Percentiles rank a stretch among this genome's conserved stretches.
Evolutionary conservation across 306 rosid genomes (phyloP).

Genomic region (Hippophae rhamnoides): DNA sequence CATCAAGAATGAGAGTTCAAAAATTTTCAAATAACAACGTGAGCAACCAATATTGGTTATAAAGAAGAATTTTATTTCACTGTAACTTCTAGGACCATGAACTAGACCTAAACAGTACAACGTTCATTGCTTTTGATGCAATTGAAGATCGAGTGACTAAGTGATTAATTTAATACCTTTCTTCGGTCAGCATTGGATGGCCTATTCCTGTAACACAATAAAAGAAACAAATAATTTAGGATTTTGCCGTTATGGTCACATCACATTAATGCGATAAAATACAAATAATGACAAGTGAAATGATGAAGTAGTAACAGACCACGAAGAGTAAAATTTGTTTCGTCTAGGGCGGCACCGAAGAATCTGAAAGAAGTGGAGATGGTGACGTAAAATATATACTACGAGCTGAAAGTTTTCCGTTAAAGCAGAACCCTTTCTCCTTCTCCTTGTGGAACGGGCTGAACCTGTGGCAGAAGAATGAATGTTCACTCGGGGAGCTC

Average conservation of each 20-base stretch:
- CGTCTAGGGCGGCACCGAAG: conserved; percentile 38
- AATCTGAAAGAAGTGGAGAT: too few relatives aligned
- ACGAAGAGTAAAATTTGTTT: not conserved
- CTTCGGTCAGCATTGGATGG: conserved; percentile 32
- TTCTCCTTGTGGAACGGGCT: too few relatives aligned
- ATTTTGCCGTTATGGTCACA: not conserved
- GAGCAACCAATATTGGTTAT: too few relatives aligned
- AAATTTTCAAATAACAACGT: too few relatives aligned
- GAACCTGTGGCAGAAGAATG: too few relatives aligned
- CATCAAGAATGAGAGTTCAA: too few relatives aligned
- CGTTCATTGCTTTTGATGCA: not conserved
- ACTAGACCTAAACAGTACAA: not conserved
- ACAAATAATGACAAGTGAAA: not conserved
- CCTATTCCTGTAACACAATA: conserved; percentile 58
- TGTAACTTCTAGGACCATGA: not conserved
- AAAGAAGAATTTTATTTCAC: not conserved
- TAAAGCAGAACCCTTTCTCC: too few relatives aligned
- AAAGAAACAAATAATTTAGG: conserved; percentile 14
- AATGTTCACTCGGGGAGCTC: too few relatives aligned
- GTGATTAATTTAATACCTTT: conserved; percentile 40
- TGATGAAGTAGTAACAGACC: not conserved
- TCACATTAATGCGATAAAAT: not conserved
- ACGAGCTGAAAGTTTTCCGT: too few relatives aligned
- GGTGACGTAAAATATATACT: too few relatives aligned
- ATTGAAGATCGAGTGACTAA: conserved; percentile 7